Conservation (phyloP, 805 yeast species). For the Cyberlindnera veronae region DNA sequence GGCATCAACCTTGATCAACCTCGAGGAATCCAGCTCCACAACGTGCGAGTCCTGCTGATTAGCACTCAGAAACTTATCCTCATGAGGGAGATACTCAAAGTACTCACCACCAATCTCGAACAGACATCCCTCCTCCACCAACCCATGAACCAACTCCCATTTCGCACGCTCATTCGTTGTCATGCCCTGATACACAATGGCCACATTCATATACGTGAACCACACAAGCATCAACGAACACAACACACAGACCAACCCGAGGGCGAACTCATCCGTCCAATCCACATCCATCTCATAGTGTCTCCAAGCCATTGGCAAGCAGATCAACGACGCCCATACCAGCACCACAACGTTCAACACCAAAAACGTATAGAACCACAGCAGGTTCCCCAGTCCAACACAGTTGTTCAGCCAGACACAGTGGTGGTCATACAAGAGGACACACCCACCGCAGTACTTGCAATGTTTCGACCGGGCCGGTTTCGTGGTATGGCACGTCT, state of each 20-base stretch:
- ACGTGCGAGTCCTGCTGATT: constrained; percentile 17
- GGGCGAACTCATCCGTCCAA: constrained; percentile 10
- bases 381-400: constrained; percentile 62
- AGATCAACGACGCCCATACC: constrained; percentile 39
- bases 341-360: constrained; percentile 43
- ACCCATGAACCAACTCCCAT: constrained; percentile 62
- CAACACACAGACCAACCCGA: constrained; percentile 42
- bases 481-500: constrained; percentile 58
- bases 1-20: constrained; percentile 6
- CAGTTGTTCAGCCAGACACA: constrained; percentile 74
- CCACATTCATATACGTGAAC: constrained; percentile 44
- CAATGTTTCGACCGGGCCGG: constrained; percentile 79
- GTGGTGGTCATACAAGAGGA: constrained; percentile 68
- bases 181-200: constrained; percentile 58
- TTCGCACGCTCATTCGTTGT: constrained; percentile 74
- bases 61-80: constrained; percentile 23
- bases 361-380: constrained; percentile 57
- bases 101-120: constrained; percentile 15
- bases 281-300: constrained; percentile 3
- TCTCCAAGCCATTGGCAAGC: constrained; percentile 8
- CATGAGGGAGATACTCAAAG: constrained; percentile 22
- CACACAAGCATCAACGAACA: constrained; percentile 42
- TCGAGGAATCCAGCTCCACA: constrained; percentile 5
- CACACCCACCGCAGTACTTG: constrained; percentile 59
- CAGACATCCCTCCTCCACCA: constrained; percentile 40